Base-by-base conservation (phyloP, 2,329 filamentous ascomycete genomes). In the Sclerotinia borealis region DNA sequence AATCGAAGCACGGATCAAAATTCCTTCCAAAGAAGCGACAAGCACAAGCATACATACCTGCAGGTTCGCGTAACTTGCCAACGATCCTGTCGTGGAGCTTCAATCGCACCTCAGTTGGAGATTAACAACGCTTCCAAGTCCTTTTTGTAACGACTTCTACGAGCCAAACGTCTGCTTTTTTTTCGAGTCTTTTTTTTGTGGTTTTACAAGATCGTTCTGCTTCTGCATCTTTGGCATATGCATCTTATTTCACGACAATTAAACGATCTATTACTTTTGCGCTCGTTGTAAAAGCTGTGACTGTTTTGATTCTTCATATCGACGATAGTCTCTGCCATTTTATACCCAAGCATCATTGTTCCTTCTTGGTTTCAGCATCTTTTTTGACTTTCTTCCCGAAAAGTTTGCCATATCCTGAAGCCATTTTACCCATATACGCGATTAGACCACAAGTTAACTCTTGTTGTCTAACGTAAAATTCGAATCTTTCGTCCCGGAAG, bases 61-160 rank as follows among this genome's bases (percentile, higher is more conserved):
- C 71, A 73, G 68, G 67, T 70, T 72, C 70, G 73, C 71, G 69
- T 72, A 71, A 66, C 69, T 68, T 68, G 68, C 60, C 67, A 64
- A 65, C 64, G 55, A 67, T 68, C 63, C 70, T 72, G 69, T 69
- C 70, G 70, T 73, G 71, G 70, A 73, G 68, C 68, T 73, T 69
- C 68, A 69, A 67, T 72, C 71, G 68, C 69, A 72, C 72, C 68
- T 68, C 72, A 72, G 72, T 74, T 73, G 72, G 67, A n/a, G n/a
- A 70, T 70, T 72, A 65, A 69, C 68, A 55, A 64, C 61, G 49
- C 37, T 71, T 70, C 65, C 65, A 68, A 68, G 66, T 68, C 70
- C 69, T 67, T 59, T n/a, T 70, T 69, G 73, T 78, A 73, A 78
- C 75, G 77, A 78, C 72, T 75, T 75, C 75, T 73, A 78, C 76